A percentile compares a stretch with the other conserved stretches of the same genome.
phyloP scores from a whole-genome alignment of 345 rosid genomes.

The Eucalyptus sideroxylon region DNA sequence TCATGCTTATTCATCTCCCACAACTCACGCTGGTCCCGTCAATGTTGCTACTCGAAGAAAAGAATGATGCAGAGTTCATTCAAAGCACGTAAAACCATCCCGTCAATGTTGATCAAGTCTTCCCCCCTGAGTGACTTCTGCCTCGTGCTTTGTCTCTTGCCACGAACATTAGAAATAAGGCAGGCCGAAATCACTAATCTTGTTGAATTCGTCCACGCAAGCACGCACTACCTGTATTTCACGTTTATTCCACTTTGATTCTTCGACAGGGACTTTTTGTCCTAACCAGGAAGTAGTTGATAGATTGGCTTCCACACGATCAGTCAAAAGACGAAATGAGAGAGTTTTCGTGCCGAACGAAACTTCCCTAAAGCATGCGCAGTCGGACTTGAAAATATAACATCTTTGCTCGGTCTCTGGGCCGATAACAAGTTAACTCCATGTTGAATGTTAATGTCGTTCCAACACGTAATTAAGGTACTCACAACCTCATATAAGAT shows the following conservation, averaged over 20 bases:
- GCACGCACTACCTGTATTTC: neutral
- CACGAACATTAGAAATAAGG: neutral
- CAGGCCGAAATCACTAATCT: neutral
- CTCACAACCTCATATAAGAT: neutral
- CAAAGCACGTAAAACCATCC: neutral
- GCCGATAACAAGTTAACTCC: no score
- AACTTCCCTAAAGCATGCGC: neutral
- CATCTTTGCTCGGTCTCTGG: neutral
- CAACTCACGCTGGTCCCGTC: neutral
- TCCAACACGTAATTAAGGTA: neutral
- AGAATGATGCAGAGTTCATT: neutral
- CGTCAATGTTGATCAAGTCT: neutral
- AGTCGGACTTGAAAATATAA: neutral
- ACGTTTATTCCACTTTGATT: neutral
- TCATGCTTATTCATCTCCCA: neutral
- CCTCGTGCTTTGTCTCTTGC: neutral
- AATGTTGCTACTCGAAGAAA: neutral
- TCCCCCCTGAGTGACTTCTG: neutral
- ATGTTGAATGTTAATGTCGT: neutral
- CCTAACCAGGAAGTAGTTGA: neutral
- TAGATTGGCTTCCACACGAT: no score
- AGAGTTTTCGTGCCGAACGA: neutral
- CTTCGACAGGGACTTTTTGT: neutral
- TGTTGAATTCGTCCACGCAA: neutral
- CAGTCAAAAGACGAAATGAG: neutral